A percentile compares a stretch with the other conserved stretches of the same genome.
Conservation (phyloP, 2,329 filamentous ascomycete genomes). For the Fusarium verrucosum region DNA sequence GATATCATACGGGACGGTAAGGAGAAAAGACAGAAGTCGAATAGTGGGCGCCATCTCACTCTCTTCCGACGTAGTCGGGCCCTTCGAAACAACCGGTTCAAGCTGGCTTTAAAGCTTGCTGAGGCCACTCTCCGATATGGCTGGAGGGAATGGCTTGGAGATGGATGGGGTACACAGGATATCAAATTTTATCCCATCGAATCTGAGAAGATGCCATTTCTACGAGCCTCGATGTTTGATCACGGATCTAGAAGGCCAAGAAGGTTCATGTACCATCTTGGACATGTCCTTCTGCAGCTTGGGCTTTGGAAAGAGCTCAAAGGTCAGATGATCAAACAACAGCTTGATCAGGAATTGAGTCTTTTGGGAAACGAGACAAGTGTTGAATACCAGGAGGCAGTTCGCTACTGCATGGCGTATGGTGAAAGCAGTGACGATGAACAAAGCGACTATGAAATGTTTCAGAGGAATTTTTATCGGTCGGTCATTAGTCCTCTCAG, state of each 20-base stretch:
- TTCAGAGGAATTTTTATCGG: constrained; percentile 9
- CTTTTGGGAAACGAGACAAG: neutral
- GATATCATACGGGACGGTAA: constrained; percentile 2
- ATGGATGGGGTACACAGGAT: constrained; percentile 1
- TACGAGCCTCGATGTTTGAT: neutral
- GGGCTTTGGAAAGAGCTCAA: neutral
- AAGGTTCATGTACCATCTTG: constrained; percentile 1
- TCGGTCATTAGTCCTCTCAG: constrained; percentile 9
- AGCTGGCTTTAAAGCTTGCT: constrained; percentile 5
- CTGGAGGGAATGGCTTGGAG: constrained; percentile 13
- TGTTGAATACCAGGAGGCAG: constrained; percentile 8
- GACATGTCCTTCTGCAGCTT: constrained; percentile 1
- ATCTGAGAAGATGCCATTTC: constrained; percentile 6
- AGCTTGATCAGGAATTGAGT: neutral
- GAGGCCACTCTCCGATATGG: constrained; percentile 15
- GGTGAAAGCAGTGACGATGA: neutral
- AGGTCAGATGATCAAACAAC: neutral
- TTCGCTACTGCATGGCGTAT: constrained; percentile 3
- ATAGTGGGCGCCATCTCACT: neutral
- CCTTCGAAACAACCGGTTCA: neutral
- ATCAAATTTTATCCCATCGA: constrained; percentile 8
- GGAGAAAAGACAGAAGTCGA: neutral
- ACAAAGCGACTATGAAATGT: neutral
- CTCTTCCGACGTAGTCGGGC: neutral
- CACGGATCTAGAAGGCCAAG: neutral